Percentiles rank a stretch among this genome's conserved stretches.
Conservation (phyloP, 2,329 filamentous ascomycete genomes). For the Pyrenophora graminea region DNA sequence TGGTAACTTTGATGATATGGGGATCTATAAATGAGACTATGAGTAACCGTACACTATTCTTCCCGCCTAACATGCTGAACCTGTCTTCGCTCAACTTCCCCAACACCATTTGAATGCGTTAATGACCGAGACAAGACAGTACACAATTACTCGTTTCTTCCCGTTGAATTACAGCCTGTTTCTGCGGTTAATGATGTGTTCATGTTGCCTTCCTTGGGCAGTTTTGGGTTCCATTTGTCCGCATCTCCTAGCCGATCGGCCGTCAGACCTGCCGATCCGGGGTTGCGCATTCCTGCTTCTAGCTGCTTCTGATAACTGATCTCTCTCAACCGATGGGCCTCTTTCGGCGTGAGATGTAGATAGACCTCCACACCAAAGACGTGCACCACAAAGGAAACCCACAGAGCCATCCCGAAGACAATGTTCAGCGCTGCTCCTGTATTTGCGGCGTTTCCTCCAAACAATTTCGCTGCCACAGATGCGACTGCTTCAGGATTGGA, state of each 20-base stretch:
- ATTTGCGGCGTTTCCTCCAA: slow-evolving; percentile 28
- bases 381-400: slow-evolving; percentile 60
- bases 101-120: not conserved
- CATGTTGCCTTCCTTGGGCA: slow-evolving; percentile 6
- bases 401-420: slow-evolving; percentile 58
- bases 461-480: slow-evolving; percentile 34
- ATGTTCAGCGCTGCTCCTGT: slow-evolving; percentile 52
- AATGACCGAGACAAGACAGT: not conserved
- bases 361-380: slow-evolving; percentile 47
- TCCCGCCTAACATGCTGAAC: too few relatives aligned
- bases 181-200: not conserved
- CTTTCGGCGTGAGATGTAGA: slow-evolving; percentile 54
- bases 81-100: not conserved
- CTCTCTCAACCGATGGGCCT: slow-evolving; percentile 58
- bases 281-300: slow-evolving; percentile 57
- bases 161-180: too few relatives aligned
- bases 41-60: too few relatives aligned
- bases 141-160: not conserved
- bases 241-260: slow-evolving; percentile 36
- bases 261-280: slow-evolving; percentile 40
- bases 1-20: too few relatives aligned
- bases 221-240: slow-evolving; percentile 25
- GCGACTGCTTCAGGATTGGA: slow-evolving; percentile 25
- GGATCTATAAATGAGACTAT: too few relatives aligned
- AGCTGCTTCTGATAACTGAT: slow-evolving; percentile 62